A percentile compares a stretch with the other conserved stretches of the same genome.
phyloP scores from a whole-genome alignment of 345 rosid species.

The Reutealis trisperma region DNA sequence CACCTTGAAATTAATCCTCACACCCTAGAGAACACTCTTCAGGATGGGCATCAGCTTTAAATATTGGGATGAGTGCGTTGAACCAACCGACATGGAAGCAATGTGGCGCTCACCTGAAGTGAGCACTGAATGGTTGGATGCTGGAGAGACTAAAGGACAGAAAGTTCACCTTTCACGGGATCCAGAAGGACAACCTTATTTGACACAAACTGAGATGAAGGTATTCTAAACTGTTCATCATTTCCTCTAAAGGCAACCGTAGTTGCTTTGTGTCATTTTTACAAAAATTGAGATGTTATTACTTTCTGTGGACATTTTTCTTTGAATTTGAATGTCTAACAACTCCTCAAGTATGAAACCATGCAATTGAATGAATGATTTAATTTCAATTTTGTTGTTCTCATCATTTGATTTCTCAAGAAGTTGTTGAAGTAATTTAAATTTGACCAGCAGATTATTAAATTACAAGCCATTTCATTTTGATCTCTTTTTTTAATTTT shows the following conservation, averaged over 20 bases:
- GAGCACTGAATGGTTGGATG: slow-evolving; percentile 75
- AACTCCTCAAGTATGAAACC: background rate
- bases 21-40: slow-evolving; percentile 18
- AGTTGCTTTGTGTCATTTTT: background rate
- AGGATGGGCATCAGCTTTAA: slow-evolving; percentile 70
- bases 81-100: slow-evolving; percentile 61
- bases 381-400: background rate
- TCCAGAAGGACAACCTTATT: slow-evolving; percentile 88
- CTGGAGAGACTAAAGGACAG: slow-evolving; percentile 78
- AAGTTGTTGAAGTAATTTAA: background rate
- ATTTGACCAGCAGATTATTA: background rate
- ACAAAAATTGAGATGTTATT: background rate
- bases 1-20: background rate
- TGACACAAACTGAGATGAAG: slow-evolving; percentile 92
- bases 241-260: background rate
- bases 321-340: background rate
- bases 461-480: background rate
- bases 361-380: background rate
- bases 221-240: slow-evolving; percentile 28
- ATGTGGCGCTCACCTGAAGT: slow-evolving; percentile 87
- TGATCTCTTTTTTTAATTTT: slow-evolving; percentile 2
- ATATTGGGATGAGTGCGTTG: slow-evolving; percentile 88
- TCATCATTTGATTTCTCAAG: background rate
- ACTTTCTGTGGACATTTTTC: background rate
- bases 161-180: slow-evolving; percentile 90